Evolutionary conservation across 2,329 filamentous ascomycete genomes (phyloP).

Genomic region (Aspergillus pseudoviridinutans): DNA sequence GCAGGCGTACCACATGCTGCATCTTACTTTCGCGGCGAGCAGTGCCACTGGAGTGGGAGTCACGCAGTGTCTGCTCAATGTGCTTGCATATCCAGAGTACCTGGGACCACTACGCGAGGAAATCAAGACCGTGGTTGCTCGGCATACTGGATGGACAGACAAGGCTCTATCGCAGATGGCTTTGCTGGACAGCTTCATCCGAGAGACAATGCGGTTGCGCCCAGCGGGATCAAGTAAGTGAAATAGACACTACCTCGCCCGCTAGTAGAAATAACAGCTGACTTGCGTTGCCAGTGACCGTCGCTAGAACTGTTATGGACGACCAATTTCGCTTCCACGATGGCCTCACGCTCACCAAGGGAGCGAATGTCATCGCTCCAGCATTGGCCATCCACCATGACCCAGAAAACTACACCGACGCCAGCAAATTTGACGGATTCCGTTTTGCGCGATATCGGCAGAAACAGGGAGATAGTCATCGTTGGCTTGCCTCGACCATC

Average conservation of each 20-base stretch:
- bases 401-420: background rate
- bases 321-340: background rate
- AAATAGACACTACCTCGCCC: background rate
- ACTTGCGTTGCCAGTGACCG: background rate
- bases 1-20: background rate
- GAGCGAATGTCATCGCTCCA: background rate
- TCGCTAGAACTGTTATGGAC: background rate
- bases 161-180: background rate
- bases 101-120: background rate
- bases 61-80: background rate
- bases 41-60: background rate
- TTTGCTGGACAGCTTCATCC: background rate
- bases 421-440: background rate
- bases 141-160: background rate
- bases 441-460: background rate
- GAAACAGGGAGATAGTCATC: background rate
- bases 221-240: background rate
- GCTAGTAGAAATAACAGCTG: background rate
- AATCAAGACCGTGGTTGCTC: background rate
- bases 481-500: background rate
- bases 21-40: background rate
- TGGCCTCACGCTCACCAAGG: background rate
- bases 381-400: background rate
- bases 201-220: background rate
- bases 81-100: background rate